phyloP scores from a whole-genome alignment of 2,329 filamentous ascomycete species.

The Hawksworthiomyces lignivorus region DNA sequence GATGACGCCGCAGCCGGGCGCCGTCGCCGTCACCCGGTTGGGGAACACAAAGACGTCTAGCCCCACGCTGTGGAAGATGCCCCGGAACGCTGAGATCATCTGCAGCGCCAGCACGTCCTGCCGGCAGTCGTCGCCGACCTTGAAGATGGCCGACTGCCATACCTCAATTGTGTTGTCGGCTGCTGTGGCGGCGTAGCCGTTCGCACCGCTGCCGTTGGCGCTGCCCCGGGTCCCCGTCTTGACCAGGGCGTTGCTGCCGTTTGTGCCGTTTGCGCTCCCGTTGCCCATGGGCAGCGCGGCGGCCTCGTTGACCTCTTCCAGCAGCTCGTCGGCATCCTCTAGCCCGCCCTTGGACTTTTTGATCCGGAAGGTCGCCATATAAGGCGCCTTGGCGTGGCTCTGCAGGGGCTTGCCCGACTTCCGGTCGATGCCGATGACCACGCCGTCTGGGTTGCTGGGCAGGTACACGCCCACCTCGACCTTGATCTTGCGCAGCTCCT shows the following conservation, averaged over 20 bases:
- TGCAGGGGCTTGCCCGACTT: constrained; percentile 97
- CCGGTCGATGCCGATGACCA: constrained; percentile 94
- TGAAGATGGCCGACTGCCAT: constrained; percentile 99
- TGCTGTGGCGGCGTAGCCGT: constrained; percentile 10
- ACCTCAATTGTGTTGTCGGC: constrained; percentile 66
- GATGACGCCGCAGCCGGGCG: constrained; percentile 94
- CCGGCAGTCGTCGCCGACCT: constrained; percentile 95
- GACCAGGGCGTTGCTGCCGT: constrained; percentile 6
- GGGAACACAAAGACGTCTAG: constrained; percentile 96
- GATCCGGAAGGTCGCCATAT: constrained; percentile 98
- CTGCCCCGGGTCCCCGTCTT: constrained; percentile 1
- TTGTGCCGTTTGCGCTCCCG: constrained; percentile 11
- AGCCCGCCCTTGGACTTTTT: constrained; percentile 61
- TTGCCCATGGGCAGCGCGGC: constrained; percentile 13
- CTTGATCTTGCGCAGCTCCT: constrained; percentile 94
- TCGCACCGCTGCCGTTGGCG: neutral
- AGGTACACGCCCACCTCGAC: constrained; percentile 96
- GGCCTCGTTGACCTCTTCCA: constrained; percentile 37
- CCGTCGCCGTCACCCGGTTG: constrained; percentile 94
- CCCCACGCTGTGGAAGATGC: constrained; percentile 91
- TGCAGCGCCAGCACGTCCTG: constrained; percentile 95
- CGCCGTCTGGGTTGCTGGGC: constrained; percentile 91
- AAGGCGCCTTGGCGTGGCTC: constrained; percentile 96
- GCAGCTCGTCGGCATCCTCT: constrained; percentile 45
- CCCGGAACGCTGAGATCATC: constrained; percentile 95